Evolutionary conservation across 169 alveolate genomes (phyloP).

Genomic region (Plasmodium yoelii): DNA sequence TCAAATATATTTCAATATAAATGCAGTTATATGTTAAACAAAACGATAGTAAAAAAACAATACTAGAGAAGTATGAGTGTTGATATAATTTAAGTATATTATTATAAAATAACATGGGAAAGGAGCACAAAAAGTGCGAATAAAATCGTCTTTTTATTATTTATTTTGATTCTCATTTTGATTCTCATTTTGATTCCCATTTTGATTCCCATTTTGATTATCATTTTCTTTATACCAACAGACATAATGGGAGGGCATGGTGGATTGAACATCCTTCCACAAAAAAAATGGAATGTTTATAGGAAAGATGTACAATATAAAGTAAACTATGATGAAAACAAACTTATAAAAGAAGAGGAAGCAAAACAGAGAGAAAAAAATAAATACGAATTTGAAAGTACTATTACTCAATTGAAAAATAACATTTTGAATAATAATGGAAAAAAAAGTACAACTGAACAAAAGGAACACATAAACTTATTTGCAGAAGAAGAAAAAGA

Average conservation of each 20-base stretch:
- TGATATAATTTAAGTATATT: no score
- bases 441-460: background rate
- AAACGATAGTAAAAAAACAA: no score
- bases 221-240: background rate
- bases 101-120: background rate
- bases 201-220: background rate
- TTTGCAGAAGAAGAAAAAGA: constrained; percentile 74
- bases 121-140: background rate
- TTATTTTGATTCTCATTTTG: background rate
- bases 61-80: no score
- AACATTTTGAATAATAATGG: constrained; percentile 24
- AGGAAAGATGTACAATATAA: constrained; percentile 88
- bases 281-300: constrained; percentile 93
- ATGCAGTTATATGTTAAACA: no score
- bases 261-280: constrained; percentile 93
- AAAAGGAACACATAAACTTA: constrained; percentile 38
- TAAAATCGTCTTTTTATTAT: background rate
- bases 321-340: constrained; percentile 84
- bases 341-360: constrained; percentile 68
- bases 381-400: constrained; percentile 23
- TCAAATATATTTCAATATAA: no score
- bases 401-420: constrained; percentile 10
- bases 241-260: constrained; percentile 94
- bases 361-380: constrained; percentile 58
- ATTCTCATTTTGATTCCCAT: background rate